These are phyloP conservation scores for Amylostereum chailletii DNA, from an alignment of 1,284 basidiomycete species.

Conservation along the genomic window DNA sequence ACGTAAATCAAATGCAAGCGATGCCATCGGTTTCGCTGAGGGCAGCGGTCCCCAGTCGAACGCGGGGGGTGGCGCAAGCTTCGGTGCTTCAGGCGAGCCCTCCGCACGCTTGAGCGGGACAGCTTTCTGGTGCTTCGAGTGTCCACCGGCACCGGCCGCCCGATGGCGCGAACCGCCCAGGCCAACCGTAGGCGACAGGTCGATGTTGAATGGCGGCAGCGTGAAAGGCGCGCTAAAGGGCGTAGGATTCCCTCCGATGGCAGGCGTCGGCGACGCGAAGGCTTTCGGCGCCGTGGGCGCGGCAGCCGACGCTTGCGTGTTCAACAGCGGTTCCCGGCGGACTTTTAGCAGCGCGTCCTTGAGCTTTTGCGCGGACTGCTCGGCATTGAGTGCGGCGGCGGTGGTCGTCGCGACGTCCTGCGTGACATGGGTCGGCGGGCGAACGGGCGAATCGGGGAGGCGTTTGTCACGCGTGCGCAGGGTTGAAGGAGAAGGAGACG, in stretches of 20 bases:
- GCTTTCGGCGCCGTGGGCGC: constrained; percentile 26
- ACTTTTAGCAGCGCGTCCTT: constrained; percentile 58
- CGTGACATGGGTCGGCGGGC: constrained; percentile 38
- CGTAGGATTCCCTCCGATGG: not conserved
- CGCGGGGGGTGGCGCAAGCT: constrained; percentile 2
- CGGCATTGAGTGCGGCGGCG: constrained; percentile 70
- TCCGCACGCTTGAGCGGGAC: constrained; percentile 5
- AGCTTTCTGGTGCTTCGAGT: constrained; percentile 7
- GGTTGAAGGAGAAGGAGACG: constrained; percentile 5
- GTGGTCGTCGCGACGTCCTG: constrained; percentile 63
- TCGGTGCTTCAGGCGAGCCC: not conserved
- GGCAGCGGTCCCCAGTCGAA: constrained; percentile 19
- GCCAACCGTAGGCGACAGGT: not conserved
- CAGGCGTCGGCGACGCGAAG: constrained; percentile 27
- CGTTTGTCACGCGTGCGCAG: constrained; percentile 26
- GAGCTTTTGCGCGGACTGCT: constrained; percentile 59
- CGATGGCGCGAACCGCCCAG: not conserved
- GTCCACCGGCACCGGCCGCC: not conserved
- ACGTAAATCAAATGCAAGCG: constrained; percentile 11
- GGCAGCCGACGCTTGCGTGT: constrained; percentile 39
- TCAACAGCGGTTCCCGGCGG: constrained; percentile 57
- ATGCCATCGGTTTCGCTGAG: constrained; percentile 9
- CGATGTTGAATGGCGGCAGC: not conserved
- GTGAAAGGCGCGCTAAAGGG: not conserved
- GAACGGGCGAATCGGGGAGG: constrained; percentile 27